Evolutionary conservation across 2,329 filamentous ascomycete genomes (phyloP).

Genomic region (Trichoderma oligosporum): DNA sequence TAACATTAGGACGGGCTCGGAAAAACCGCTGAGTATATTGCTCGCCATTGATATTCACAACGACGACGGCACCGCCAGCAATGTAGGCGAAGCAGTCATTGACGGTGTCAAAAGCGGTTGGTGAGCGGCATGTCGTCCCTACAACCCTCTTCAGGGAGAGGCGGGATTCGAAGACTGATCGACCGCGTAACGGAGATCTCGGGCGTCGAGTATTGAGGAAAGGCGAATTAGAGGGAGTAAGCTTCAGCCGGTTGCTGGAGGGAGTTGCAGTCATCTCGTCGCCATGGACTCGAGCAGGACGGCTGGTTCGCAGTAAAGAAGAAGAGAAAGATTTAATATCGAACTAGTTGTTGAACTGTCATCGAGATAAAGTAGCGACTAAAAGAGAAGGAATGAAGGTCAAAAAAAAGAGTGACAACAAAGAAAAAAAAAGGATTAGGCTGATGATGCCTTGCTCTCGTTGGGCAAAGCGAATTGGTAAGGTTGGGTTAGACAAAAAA

Average conservation of each 20-base stretch:
- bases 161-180: constrained; percentile 49
- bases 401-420: background rate
- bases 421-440: background rate
- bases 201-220: constrained; percentile 57
- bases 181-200: constrained; percentile 58
- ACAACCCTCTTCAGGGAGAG: constrained; percentile 80
- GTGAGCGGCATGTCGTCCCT: constrained; percentile 80
- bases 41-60: constrained; percentile 72
- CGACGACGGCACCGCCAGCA: constrained; percentile 88
- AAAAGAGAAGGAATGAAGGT: background rate
- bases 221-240: constrained; percentile 75
- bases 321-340: background rate
- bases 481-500: constrained; percentile 10
- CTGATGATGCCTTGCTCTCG: constrained; percentile 4
- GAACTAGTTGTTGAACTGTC: background rate
- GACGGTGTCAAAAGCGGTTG: constrained; percentile 81
- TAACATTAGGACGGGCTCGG: constrained; percentile 73
- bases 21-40: constrained; percentile 78
- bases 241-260: constrained; percentile 56
- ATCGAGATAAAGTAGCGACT: background rate
- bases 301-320: background rate
- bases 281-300: constrained; percentile 44
- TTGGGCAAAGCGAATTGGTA: constrained; percentile 9
- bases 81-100: constrained; percentile 81
- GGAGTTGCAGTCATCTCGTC: constrained; percentile 57